Evolutionary conservation across 176 grass and related monocot species (phyloP).

Genomic region (Avena sativa): DNA sequence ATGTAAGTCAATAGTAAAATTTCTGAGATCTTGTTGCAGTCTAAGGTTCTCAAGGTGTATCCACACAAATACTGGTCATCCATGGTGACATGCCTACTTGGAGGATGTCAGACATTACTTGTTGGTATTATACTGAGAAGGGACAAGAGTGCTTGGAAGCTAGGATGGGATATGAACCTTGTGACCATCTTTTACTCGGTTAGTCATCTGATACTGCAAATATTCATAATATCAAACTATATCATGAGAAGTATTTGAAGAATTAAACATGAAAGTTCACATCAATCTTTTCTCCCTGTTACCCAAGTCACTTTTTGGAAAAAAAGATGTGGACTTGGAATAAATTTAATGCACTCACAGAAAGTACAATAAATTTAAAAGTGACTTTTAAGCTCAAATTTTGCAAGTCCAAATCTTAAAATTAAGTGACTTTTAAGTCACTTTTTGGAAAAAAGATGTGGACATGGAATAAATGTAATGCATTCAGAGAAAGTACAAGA

Average conservation of each 20-base stretch:
- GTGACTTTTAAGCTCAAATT: too few relatives aligned
- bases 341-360: too few relatives aligned
- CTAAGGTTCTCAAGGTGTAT: slow-evolving; percentile 65
- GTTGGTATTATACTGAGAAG: slow-evolving; percentile 56
- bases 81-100: slow-evolving; percentile 59
- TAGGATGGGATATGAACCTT: slow-evolving; percentile 65
- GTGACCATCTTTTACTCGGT: slow-evolving; percentile 57
- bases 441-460: too few relatives aligned
- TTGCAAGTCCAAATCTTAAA: too few relatives aligned
- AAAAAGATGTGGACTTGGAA: too few relatives aligned
- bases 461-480: too few relatives aligned
- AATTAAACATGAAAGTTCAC: neutral
- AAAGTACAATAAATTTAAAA: too few relatives aligned
- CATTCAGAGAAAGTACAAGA: too few relatives aligned
- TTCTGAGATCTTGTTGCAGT: slow-evolving; percentile 16
- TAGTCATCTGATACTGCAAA: neutral
- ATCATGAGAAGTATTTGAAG: neutral
- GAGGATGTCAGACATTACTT: slow-evolving; percentile 54
- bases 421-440: too few relatives aligned
- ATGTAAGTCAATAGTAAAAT: neutral
- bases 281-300: too few relatives aligned
- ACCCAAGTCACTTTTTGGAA: too few relatives aligned
- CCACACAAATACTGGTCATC: slow-evolving; percentile 71
- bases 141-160: slow-evolving; percentile 43
- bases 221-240: neutral